These are phyloP conservation scores for Penicillium sp. DNA, from an alignment of 2,329 filamentous ascomycete species.

Conservation along the genomic window DNA sequence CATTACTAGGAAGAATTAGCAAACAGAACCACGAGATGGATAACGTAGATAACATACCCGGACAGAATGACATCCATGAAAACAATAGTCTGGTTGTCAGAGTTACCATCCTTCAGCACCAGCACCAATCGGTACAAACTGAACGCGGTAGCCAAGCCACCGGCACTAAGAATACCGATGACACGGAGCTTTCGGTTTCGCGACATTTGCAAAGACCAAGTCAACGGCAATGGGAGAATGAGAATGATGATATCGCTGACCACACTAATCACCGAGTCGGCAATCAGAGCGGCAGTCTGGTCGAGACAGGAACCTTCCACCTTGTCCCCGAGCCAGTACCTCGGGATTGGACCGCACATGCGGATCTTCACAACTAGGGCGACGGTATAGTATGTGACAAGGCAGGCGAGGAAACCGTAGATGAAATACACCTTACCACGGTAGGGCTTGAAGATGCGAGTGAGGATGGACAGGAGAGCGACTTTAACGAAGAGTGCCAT, in stretches of 20 bases:
- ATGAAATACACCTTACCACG: slow-evolving; percentile 35
- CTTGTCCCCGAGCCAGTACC: slow-evolving; percentile 34
- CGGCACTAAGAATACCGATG: slow-evolving; percentile 38
- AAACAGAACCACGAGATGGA: background rate
- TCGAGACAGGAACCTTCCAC: slow-evolving; percentile 33
- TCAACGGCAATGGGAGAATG: slow-evolving; percentile 37
- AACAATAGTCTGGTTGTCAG: slow-evolving; percentile 34
- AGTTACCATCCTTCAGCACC: slow-evolving; percentile 32
- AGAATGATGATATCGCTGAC: slow-evolving; percentile 40
- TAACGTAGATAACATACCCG: slow-evolving; percentile 29
- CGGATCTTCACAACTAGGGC: slow-evolving; percentile 39
- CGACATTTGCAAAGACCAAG: slow-evolving; percentile 42
- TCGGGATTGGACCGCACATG: slow-evolving; percentile 38
- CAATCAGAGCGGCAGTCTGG: slow-evolving; percentile 37
- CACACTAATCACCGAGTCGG: slow-evolving; percentile 42
- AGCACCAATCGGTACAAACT: slow-evolving; percentile 41
- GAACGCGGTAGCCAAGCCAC: slow-evolving; percentile 40
- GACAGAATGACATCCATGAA: slow-evolving; percentile 40
- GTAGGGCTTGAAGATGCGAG: slow-evolving; percentile 40
- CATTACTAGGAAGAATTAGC: slow-evolving; percentile 30
- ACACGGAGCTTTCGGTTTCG: slow-evolving; percentile 38
- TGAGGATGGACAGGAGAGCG: slow-evolving; percentile 39
- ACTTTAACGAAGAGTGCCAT: slow-evolving; percentile 41
- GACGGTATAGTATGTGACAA: slow-evolving; percentile 38
- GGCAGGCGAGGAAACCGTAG: slow-evolving; percentile 34